A percentile compares a stretch with the other conserved stretches of the same genome.
These are phyloP conservation scores for Teunomyces lycoperdinae DNA, from an alignment of 805 yeast genomes.

Conservation along the genomic window DNA sequence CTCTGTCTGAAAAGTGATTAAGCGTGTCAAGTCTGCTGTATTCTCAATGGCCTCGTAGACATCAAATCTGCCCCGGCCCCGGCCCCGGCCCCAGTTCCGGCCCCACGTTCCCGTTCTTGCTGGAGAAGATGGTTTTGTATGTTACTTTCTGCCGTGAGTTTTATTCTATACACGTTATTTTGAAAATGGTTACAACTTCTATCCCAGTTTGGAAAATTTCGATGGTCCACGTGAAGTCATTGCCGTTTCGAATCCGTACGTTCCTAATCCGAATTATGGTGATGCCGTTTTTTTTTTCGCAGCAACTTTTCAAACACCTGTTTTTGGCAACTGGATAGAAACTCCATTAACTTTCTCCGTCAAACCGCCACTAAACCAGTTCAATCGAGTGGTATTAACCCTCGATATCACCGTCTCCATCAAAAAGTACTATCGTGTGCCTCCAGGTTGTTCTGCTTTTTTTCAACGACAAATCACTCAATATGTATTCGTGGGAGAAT, in stretches of 20 bases:
- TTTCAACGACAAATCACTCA: no score
- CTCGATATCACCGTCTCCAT: conserved; percentile 54
- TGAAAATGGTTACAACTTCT: not conserved
- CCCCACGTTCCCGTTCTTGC: no score
- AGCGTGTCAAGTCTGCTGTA: not conserved
- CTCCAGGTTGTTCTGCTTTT: conserved; percentile 29
- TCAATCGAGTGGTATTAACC: conserved; percentile 52
- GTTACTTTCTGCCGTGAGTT: no score
- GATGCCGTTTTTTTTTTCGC: conserved; percentile 42
- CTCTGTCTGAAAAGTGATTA: not conserved
- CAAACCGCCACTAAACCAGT: conserved; percentile 42
- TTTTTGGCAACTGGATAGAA: conserved; percentile 63
- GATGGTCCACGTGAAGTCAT: conserved; percentile 11
- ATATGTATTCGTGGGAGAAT: conserved; percentile 38
- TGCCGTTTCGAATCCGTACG: conserved; percentile 15
- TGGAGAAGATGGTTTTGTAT: no score
- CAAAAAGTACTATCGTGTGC: conserved; percentile 65
- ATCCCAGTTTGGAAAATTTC: no score
- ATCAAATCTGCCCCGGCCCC: no score
- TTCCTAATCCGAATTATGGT: conserved; percentile 14
- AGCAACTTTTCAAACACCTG: conserved; percentile 26
- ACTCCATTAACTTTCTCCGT: conserved; percentile 44
- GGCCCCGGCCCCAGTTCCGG: no score
- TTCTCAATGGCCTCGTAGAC: no score
- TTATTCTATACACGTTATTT: no score